Percentiles rank a stretch among this genome's conserved stretches.
These are phyloP conservation scores for Chlorella sp. DNA, from an alignment of 139 green algal species.

Conservation along the genomic window DNA sequence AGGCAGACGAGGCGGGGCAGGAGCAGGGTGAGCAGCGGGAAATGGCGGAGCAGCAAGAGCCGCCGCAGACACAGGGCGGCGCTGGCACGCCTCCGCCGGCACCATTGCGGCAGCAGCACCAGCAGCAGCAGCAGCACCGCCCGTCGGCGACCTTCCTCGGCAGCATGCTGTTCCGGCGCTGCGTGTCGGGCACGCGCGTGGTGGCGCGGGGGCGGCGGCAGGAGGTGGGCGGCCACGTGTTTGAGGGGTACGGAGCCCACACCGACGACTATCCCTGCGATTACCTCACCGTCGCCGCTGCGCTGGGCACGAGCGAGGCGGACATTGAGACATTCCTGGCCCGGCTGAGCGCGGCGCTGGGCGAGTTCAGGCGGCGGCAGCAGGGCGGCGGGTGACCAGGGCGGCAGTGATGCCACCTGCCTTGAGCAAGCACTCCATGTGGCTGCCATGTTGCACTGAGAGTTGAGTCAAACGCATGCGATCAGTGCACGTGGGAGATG, in stretches of 20 bases:
- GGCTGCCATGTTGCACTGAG: too few species aligned
- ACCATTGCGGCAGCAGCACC: background rate
- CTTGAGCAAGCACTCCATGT: too few species aligned
- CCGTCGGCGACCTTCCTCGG: constrained; percentile 69
- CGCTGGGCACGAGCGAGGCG: constrained; percentile 64
- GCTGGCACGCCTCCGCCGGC: background rate
- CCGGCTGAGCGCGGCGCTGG: constrained; percentile 42
- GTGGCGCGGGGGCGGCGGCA: constrained; percentile 61
- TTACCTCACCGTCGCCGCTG: constrained; percentile 89
- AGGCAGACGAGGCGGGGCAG: background rate
- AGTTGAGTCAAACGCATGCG: too few species aligned
- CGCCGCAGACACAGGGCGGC: background rate
- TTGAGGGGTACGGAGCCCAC: constrained; percentile 79
- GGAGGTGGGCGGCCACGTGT: constrained; percentile 70
- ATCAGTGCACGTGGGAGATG: too few species aligned
- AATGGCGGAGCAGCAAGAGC: background rate
- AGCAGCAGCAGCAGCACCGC: constrained; percentile 2
- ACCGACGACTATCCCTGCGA: constrained; percentile 64
- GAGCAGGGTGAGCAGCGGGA: background rate
- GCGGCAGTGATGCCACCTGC: background rate
- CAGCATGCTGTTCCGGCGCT: constrained; percentile 81
- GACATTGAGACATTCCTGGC: constrained; percentile 78
- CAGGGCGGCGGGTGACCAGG: background rate
- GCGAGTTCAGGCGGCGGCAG: constrained; percentile 20
- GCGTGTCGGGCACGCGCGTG: constrained; percentile 84